phyloP scores from a whole-genome alignment of 2,329 filamentous ascomycete genomes.

The Clarireedia homoeocarpa region DNA sequence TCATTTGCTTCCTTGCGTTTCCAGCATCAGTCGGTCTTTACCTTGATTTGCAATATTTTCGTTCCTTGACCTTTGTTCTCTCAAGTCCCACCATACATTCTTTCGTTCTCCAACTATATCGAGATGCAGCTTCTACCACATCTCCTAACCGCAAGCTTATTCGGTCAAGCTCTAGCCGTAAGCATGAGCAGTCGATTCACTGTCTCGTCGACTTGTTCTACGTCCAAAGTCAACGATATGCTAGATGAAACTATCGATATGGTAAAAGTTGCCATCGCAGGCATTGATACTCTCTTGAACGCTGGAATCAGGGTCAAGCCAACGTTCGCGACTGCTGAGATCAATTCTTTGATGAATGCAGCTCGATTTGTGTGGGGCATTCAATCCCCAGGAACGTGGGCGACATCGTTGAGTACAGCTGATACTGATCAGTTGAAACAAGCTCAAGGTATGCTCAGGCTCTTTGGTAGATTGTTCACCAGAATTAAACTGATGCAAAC shows the following conservation, averaged over 20 bases:
- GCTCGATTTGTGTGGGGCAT: background rate
- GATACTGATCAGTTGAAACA: conserved; percentile 4
- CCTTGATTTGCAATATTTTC: background rate
- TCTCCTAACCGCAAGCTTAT: background rate
- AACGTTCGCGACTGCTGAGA: background rate
- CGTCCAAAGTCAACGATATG: conserved; percentile 3
- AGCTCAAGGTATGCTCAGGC: background rate
- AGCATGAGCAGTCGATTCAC: conserved; percentile 7
- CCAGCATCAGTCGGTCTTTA: conserved; percentile 2
- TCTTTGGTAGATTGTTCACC: background rate
- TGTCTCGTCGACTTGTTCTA: conserved; percentile 2
- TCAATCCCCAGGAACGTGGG: background rate
- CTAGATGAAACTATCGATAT: conserved; percentile 5
- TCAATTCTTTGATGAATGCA: background rate
- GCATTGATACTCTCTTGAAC: conserved; percentile 4
- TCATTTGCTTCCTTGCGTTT: background rate
- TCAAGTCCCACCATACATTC: background rate
- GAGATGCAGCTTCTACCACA: conserved; percentile 1
- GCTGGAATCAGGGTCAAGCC: background rate
- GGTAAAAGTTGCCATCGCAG: background rate
- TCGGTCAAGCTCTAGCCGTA: background rate
- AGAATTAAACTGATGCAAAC: background rate
- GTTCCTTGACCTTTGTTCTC: background rate
- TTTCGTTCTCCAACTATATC: background rate
- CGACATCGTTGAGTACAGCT: background rate